Percentiles rank a stretch among this genome's conserved stretches.
Conservation (phyloP, 139 green algal species). For the Auxenochlorella pyrenoidosa region DNA sequence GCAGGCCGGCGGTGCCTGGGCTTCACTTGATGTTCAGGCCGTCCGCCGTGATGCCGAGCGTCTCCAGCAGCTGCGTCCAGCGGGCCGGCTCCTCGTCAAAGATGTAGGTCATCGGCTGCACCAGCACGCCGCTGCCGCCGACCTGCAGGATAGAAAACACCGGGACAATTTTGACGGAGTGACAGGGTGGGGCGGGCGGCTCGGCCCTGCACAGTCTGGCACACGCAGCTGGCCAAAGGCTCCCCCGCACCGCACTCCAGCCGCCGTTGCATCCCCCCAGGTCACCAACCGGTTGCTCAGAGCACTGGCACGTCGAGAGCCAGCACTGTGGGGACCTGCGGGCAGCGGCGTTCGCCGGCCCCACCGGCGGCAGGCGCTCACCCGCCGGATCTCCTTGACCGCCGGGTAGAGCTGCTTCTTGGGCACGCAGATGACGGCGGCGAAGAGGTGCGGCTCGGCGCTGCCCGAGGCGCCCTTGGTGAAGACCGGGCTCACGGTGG, state of each 20-base stretch:
- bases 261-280: too few relatives aligned
- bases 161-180: not conserved
- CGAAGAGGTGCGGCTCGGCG: conserved; percentile 67
- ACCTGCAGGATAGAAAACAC: conserved; percentile 52
- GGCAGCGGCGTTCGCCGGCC: too few relatives aligned
- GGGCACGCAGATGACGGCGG: conserved; percentile 84
- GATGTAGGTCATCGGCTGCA: conserved; percentile 98
- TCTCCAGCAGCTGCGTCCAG: conserved; percentile 83
- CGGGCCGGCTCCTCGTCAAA: conserved; percentile 96
- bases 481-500: conserved; percentile 89
- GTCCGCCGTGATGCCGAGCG: conserved; percentile 58
- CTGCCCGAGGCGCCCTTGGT: conserved; percentile 35
- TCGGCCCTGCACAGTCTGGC: too few relatives aligned
- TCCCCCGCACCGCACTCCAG: too few relatives aligned
- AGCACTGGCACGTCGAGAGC: too few relatives aligned
- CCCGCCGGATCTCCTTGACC: conserved; percentile 88
- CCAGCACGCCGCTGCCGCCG: conserved; percentile 94
- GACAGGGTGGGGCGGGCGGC: not conserved
- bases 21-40: conserved; percentile 13
- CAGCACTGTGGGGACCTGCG: too few relatives aligned
- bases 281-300: too few relatives aligned
- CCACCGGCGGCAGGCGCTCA: conserved; percentile 40
- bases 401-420: conserved; percentile 91
- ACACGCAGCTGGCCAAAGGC: too few relatives aligned
- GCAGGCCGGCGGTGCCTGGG: too few relatives aligned